Conservation (phyloP, 805 yeast species). For the Saccharomycopsis selenospora region DNA sequence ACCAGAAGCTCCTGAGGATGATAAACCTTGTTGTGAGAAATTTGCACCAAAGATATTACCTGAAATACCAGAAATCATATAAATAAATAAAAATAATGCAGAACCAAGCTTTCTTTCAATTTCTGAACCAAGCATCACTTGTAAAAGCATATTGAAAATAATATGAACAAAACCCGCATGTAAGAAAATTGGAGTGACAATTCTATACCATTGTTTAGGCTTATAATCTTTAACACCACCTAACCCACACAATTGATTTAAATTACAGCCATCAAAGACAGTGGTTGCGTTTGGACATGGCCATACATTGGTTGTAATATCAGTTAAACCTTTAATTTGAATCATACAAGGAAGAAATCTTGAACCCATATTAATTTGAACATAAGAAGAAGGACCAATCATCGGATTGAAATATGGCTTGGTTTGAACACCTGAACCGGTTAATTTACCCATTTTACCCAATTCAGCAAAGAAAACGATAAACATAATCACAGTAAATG, state of each 20-base stretch:
- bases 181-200: constrained; percentile 60
- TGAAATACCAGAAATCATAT: constrained; percentile 53
- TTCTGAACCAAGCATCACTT: constrained; percentile 51
- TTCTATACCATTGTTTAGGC: constrained; percentile 65
- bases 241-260: constrained; percentile 56
- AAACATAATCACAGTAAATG: constrained; percentile 37
- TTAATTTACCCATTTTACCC: constrained; percentile 45
- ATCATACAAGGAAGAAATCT: constrained; percentile 69
- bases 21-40: constrained; percentile 58
- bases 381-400: constrained; percentile 67
- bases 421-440: constrained; percentile 61
- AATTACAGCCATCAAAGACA: constrained; percentile 44
- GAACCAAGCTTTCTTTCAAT: constrained; percentile 53
- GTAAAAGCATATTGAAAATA: constrained; percentile 52
- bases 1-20: constrained; percentile 67
- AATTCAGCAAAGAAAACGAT: constrained; percentile 57
- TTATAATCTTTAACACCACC: constrained; percentile 37
- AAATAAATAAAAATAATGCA: constrained; percentile 45
- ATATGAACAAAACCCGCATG: constrained; percentile 73
- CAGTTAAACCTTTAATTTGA: constrained; percentile 41
- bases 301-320: constrained; percentile 37
- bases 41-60: constrained; percentile 67
- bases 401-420: constrained; percentile 70
- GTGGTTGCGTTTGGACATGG: constrained; percentile 69
- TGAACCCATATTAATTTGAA: constrained; percentile 63